Evolutionary conservation across 2,329 filamentous ascomycete species (phyloP).

Genomic region (Lecanicillium sp.): DNA sequence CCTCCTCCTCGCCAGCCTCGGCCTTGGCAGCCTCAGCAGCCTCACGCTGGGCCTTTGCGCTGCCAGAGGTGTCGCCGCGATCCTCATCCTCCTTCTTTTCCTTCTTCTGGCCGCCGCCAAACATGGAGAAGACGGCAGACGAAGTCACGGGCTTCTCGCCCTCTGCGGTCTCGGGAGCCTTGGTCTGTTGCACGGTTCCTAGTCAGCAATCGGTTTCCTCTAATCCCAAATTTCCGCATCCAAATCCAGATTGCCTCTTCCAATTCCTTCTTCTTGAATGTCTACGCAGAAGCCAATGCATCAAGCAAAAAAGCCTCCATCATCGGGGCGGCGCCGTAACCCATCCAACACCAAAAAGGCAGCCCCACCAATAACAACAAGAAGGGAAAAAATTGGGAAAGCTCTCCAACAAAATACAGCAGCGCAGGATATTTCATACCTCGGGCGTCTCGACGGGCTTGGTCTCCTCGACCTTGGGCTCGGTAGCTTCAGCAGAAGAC

Average conservation of each 20-base stretch:
- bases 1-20: conserved; percentile 60
- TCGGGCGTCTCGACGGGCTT: conserved; percentile 21
- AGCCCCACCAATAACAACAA: not conserved
- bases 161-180: conserved; percentile 13
- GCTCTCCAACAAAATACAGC: not conserved
- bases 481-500: conserved; percentile 41
- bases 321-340: too few relatives aligned
- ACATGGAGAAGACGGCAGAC: conserved; percentile 90
- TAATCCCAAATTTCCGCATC: conserved; percentile 8
- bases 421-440: conserved; percentile 14
- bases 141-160: conserved; percentile 39
- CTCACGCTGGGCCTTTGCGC: conserved; percentile 69
- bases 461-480: conserved; percentile 47
- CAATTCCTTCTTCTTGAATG: too few relatives aligned
- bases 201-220: not conserved
- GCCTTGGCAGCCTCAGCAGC: conserved; percentile 50
- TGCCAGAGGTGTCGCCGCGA: conserved; percentile 79
- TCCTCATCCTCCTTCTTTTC: conserved; percentile 85
- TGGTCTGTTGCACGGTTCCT: not conserved
- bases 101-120: conserved; percentile 94
- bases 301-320: too few relatives aligned
- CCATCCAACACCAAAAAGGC: not conserved
- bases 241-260: too few relatives aligned
- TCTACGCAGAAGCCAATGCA: too few relatives aligned
- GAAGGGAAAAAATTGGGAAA: conserved; percentile 1